Evolutionary conservation across 306 rosid genomes (phyloP), one percentile per base, ranked within the genome.

Genomic region (Dicorynia guianensis): DNA sequence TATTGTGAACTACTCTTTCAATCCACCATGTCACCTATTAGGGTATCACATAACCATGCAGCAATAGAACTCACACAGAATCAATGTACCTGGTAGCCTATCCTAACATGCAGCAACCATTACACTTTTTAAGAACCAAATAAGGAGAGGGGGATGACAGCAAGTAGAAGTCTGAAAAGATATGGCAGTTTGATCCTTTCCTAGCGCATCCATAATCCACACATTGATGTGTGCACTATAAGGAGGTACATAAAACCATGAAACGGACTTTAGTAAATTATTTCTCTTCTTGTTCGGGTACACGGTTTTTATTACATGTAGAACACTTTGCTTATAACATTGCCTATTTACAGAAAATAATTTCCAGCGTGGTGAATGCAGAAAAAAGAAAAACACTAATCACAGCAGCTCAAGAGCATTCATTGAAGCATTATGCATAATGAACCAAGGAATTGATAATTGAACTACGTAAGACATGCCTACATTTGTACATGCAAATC

Each of bases 401-500:
- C 12, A 67, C 20, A 9, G 48, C 69, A 62, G 40, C 10, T 6
- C 18, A 68, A 70, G 44, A 49, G 59, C 50, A 12, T 14, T 40
- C 49, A 75, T 19, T 49, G 15, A 71, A 72, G 61, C 53, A 61
- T 19, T n/a, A 63, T 13, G 65, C 20, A 9, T 48, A 42, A 65
- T 67, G 8, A 75, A 63, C 25, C 57, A 48, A 15, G 59, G 44
- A 82, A 52, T n/a, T 17, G 15, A 58, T 25, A 61, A 50, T 7
- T 8, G 33, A 70, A 30, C 4, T 14, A 19, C 71, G 63, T 38
- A 69, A 33, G 5, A 71, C 13, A 67, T 50, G 66, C 90, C 80
- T 81, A 95, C 99, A 87, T 89, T 80, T 95, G 93, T 52, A 90
- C 92, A 82, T 89, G 96, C 85, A 92, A 76, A 74, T 81, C 87